These are phyloP conservation scores for Trifolium pratense DNA, from an alignment of 306 rosid species.

Conservation along the genomic window DNA sequence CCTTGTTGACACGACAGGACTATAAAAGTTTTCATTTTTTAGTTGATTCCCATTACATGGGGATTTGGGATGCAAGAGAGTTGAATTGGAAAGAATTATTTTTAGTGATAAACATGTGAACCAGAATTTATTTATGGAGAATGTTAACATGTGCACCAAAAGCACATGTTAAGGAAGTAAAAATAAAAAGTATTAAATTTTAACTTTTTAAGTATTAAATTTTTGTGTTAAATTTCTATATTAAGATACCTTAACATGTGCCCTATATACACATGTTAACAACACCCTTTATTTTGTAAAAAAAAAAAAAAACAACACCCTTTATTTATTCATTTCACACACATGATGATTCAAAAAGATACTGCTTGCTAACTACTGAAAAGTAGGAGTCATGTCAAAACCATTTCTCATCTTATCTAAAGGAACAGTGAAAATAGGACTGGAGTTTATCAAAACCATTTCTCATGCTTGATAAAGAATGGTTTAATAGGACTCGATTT, in stretches of 20 bases:
- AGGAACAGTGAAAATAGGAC: not conserved
- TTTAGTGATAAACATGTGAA: conserved; percentile 7
- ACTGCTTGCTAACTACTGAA: too few species aligned
- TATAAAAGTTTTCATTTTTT: not conserved
- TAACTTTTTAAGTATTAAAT: too few species aligned
- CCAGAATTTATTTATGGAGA: not conserved
- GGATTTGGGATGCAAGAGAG: not conserved
- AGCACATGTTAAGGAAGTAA: too few species aligned
- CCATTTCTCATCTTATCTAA: conserved; percentile 24
- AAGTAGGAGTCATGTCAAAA: conserved; percentile 14
- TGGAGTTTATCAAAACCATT: not conserved
- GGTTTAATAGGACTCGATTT: too few species aligned
- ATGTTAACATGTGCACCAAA: too few species aligned
- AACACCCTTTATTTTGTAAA: too few species aligned
- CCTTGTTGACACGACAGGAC: conserved; percentile 15
- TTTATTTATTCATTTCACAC: too few species aligned
- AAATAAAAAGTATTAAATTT: too few species aligned
- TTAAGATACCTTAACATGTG: too few species aligned
- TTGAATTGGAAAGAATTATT: not conserved
- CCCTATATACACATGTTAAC: too few species aligned
- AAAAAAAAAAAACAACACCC: too few species aligned
- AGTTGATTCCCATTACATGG: not conserved
- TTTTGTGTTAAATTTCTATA: too few species aligned
- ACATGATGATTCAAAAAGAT: not conserved
- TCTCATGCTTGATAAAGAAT: not conserved